Evolutionary conservation across 73 alveolate species (phyloP), one percentile per base, ranked within the genome.

Genomic region (Tetrahymena thermophila): DNA sequence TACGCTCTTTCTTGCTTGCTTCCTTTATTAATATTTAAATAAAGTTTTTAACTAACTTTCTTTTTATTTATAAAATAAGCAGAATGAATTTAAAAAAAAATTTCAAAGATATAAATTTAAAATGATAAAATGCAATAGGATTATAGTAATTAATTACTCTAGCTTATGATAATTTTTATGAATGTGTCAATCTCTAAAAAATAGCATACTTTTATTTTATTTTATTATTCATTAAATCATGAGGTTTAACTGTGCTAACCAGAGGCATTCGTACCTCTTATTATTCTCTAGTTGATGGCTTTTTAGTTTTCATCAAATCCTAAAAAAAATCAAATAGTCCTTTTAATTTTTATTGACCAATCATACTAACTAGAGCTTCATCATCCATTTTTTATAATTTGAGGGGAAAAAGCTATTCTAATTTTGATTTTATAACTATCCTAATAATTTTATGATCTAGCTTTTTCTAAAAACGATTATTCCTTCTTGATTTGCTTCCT

Each of bases 1-100:
- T 43, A 38, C 97, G 93, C 40, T 95, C 97, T 23, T 85, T 93
- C 43, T 38, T 85, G 44, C 97, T 95, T 16, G 95, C 95, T 93
- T 42, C 85, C 95, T 93, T 35, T 85, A n/a, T 38, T 28, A 28
- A 0, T 85, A 28, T 42, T 38, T n/a, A 40, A 43, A 34, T 17
- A 83, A 25, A 0, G 17, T 23, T 23, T 13, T 71, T 71, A 71
- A 2, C 35, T 71, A 1, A 5, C 37, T 19, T 71, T 71, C 1
- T 10, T 0, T 3, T n/a, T 71, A 14, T 13, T 71, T 6, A 23
- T 0, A n/a, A 19, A 28, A 71, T 31, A 71, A 50, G 31, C 28
- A 50, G 31, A 50, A 50, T 0, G 15, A 50, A n/a, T n/a, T n/a
- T 50, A 8, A 50, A 40, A 40, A 40, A 40, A 7, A 40, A 7